Evolutionary conservation across 2,329 filamentous ascomycete genomes (phyloP).

Genomic region (Epichloe sylvatica): DNA sequence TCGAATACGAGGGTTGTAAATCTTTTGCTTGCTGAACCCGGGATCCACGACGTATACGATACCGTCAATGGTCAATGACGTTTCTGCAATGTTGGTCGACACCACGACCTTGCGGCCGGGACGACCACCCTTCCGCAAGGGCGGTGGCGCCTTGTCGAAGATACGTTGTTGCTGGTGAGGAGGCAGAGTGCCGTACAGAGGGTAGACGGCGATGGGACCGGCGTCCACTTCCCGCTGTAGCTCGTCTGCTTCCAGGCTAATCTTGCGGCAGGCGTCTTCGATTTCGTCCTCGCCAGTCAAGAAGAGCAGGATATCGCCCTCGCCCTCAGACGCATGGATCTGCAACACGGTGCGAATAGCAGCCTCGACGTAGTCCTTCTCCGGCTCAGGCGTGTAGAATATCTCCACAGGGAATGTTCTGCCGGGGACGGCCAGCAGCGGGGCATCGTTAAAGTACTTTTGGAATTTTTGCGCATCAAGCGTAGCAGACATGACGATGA

Average conservation of each 20-base stretch:
- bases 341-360: slow-evolving; percentile 89
- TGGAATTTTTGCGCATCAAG: slow-evolving; percentile 97
- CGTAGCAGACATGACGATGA: slow-evolving; percentile 98
- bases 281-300: slow-evolving; percentile 97
- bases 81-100: slow-evolving; percentile 96
- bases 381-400: slow-evolving; percentile 93
- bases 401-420: slow-evolving; percentile 95
- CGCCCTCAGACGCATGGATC: slow-evolving; percentile 83
- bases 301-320: slow-evolving; percentile 89
- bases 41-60: slow-evolving; percentile 99
- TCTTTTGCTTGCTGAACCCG: slow-evolving; percentile 98
- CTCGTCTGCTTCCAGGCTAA: slow-evolving; percentile 79
- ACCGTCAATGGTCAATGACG: slow-evolving; percentile 91
- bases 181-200: slow-evolving; percentile 84
- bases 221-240: slow-evolving; percentile 82
- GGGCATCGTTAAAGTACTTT: slow-evolving; percentile 89
- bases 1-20: slow-evolving; percentile 92
- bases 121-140: slow-evolving; percentile 59
- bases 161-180: slow-evolving; percentile 90
- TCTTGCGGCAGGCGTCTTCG: slow-evolving; percentile 88
- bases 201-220: slow-evolving; percentile 79
- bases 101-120: slow-evolving; percentile 91
- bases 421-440: slow-evolving; percentile 83
- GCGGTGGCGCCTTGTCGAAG: slow-evolving; percentile 73
- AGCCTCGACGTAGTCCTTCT: slow-evolving; percentile 92